Percentiles rank a stretch among this genome's conserved stretches.
phyloP scores from a whole-genome alignment of 2,329 filamentous ascomycete species.

The Verticillium tricorpus region DNA sequence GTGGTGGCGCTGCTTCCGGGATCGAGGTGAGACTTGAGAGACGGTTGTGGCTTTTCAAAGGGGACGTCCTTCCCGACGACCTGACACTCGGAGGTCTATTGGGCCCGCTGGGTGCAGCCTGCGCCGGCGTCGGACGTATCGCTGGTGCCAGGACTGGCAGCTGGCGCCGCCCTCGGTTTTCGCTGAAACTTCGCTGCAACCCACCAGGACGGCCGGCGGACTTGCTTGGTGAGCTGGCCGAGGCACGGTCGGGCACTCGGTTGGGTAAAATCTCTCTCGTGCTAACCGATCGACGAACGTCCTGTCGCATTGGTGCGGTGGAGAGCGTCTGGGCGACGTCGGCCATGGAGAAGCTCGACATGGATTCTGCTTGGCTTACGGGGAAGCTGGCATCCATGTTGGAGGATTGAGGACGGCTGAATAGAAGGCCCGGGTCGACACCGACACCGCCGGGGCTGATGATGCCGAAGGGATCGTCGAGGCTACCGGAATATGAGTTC shows the following conservation, averaged over 20 bases:
- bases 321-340: conserved; percentile 11
- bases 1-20: conserved; percentile 44
- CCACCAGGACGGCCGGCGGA: conserved; percentile 37
- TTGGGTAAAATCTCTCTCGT: conserved; percentile 36
- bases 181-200: conserved; percentile 51
- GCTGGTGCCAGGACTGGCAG: conserved; percentile 46
- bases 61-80: conserved; percentile 44
- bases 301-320: conserved; percentile 22
- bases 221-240: conserved; percentile 49
- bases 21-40: conserved; percentile 53
- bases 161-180: conserved; percentile 40
- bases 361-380: conserved; percentile 14
- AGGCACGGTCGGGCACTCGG: conserved; percentile 35
- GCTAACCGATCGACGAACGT: conserved; percentile 41
- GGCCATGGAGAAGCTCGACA: conserved; percentile 12
- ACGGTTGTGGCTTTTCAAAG: conserved; percentile 47
- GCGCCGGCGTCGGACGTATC: conserved; percentile 27
- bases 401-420: conserved; percentile 47
- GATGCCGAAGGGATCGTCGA: conserved; percentile 49
- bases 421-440: conserved; percentile 58
- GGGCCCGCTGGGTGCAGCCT: conserved; percentile 16
- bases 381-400: conserved; percentile 33
- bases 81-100: conserved; percentile 28
- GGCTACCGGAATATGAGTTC: conserved; percentile 34
- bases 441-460: conserved; percentile 36